phyloP scores from a whole-genome alignment of 805 yeast species.

The Yarrowia deformans region DNA sequence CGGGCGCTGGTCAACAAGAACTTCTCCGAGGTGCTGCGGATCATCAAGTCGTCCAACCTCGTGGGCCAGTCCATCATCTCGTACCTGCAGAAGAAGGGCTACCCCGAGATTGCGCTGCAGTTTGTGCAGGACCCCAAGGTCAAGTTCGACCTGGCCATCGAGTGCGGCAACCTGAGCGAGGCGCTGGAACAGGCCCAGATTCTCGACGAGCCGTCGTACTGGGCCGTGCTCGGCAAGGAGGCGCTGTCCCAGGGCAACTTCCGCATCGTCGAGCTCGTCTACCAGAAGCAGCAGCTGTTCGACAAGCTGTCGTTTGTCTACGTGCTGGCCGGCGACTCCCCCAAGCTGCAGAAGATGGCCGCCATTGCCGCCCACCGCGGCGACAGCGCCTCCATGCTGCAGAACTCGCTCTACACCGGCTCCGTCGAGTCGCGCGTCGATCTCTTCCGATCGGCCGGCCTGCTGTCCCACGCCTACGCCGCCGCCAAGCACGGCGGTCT shows the following conservation, averaged over 20 bases:
- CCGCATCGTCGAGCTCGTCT: slow-evolving; percentile 81
- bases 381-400: slow-evolving; percentile 78
- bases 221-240: slow-evolving; percentile 85
- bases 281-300: slow-evolving; percentile 84
- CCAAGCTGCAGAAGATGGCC: slow-evolving; percentile 82
- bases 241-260: slow-evolving; percentile 91
- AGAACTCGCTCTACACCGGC: slow-evolving; percentile 79
- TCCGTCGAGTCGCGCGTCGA: slow-evolving; percentile 77
- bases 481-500: slow-evolving; percentile 88
- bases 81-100: slow-evolving; percentile 91
- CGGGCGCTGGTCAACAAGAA: slow-evolving; percentile 88
- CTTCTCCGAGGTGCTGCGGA: slow-evolving; percentile 87
- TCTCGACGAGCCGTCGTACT: slow-evolving; percentile 69
- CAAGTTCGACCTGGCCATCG: slow-evolving; percentile 92
- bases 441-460: slow-evolving; percentile 77
- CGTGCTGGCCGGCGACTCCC: slow-evolving; percentile 78
- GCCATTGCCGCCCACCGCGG: slow-evolving; percentile 88
- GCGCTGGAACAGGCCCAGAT: slow-evolving; percentile 90
- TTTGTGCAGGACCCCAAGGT: slow-evolving; percentile 97
- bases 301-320: slow-evolving; percentile 92
- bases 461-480: slow-evolving; percentile 89
- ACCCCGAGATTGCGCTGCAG: slow-evolving; percentile 96
- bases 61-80: slow-evolving; percentile 98
- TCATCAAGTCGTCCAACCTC: slow-evolving; percentile 84
- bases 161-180: slow-evolving; percentile 84